These are phyloP conservation scores for Quercus tomentella DNA, from an alignment of 331 rosid species.

Conservation along the genomic window DNA sequence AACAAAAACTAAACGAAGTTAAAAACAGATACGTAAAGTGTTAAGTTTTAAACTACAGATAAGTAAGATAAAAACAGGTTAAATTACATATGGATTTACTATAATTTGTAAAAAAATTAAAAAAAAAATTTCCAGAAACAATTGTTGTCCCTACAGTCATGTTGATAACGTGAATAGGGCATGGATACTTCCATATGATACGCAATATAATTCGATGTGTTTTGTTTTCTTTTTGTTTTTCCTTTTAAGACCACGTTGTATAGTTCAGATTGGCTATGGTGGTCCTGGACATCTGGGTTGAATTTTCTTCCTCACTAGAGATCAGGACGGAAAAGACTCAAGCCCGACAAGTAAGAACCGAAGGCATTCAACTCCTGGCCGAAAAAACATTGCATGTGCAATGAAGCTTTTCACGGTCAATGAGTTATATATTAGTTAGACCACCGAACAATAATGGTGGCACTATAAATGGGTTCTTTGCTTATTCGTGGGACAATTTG, in stretches of 20 bases:
- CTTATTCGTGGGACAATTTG: no score
- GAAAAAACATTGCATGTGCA: background rate
- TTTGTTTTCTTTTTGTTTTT: no score
- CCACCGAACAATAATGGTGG: no score
- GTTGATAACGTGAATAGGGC: background rate
- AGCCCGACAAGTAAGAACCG: background rate
- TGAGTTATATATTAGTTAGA: background rate
- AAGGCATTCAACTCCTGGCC: no score
- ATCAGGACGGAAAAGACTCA: background rate
- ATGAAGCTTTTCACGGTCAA: background rate
- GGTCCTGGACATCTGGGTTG: background rate
- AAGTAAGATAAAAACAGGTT: no score
- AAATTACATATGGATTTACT: fast-evolving
- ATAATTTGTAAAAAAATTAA: fast-evolving
- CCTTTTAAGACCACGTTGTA: background rate
- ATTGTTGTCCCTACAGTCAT: background rate
- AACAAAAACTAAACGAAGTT: fast-evolving
- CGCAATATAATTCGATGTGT: background rate
- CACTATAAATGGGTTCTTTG: no score
- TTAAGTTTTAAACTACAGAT: fast-evolving
- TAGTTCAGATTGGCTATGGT: background rate
- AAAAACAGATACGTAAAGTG: fast-evolving
- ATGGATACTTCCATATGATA: background rate
- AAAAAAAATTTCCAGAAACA: background rate
- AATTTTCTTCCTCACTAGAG: background rate